Conservation (phyloP, 139 green algal species). For the Coelastrella sp. region DNA sequence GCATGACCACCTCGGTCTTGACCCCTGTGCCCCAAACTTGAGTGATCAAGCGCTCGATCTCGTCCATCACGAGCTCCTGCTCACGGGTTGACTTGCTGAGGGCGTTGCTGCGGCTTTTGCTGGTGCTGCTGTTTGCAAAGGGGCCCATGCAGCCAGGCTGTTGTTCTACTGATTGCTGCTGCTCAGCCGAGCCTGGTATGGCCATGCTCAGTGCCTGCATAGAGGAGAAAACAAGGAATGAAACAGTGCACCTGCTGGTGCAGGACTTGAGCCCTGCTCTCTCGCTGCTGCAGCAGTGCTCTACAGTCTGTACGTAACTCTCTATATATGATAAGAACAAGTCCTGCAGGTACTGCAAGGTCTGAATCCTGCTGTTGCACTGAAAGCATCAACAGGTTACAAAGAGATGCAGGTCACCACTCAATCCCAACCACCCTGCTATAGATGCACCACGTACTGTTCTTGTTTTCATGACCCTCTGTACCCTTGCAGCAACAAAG, state of each 20-base stretch:
- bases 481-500: not conserved
- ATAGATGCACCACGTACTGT: too few relatives aligned
- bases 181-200: not conserved
- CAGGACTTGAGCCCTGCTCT: too few relatives aligned
- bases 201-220: slow-evolving; percentile 21
- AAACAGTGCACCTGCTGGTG: not conserved
- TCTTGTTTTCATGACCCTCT: too few relatives aligned
- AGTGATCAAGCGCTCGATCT: slow-evolving; percentile 29
- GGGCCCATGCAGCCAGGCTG: not conserved
- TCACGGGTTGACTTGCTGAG: not conserved
- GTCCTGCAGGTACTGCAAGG: too few relatives aligned
- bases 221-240: not conserved
- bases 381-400: too few relatives aligned
- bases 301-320: too few relatives aligned
- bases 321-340: too few relatives aligned
- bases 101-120: not conserved
- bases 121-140: not conserved
- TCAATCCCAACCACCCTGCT: too few relatives aligned
- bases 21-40: slow-evolving; percentile 27
- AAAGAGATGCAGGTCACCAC: too few relatives aligned
- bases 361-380: too few relatives aligned
- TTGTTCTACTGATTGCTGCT: not conserved
- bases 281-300: too few relatives aligned
- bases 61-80: slow-evolving; percentile 16
- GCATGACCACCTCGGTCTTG: slow-evolving; percentile 48